A percentile compares a stretch with the other conserved stretches of the same genome.
These are phyloP conservation scores for Shiraia sp. DNA, from an alignment of 2,329 filamentous ascomycete species.

Conservation along the genomic window DNA sequence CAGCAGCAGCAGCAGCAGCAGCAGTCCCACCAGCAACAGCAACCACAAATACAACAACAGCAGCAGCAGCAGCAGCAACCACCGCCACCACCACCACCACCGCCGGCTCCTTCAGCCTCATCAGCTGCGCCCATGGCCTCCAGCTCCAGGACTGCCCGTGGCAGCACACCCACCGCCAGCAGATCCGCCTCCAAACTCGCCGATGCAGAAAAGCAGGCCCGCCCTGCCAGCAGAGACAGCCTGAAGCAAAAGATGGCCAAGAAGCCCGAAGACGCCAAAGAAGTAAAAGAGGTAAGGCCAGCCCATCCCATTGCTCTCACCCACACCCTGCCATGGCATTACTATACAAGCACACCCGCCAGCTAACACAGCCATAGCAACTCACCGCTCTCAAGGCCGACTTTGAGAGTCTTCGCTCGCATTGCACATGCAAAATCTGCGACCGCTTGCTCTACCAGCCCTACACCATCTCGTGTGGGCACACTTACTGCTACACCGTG, in stretches of 20 bases:
- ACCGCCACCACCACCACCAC: no score
- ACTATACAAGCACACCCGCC: no score
- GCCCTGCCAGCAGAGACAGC: conserved; percentile 45
- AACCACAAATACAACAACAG: no score
- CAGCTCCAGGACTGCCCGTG: conserved; percentile 27
- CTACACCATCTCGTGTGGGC: conserved; percentile 68
- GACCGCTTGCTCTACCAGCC: conserved; percentile 71
- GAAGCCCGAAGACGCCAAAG: conserved; percentile 40
- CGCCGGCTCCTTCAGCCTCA: no score
- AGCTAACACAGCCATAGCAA: conserved; percentile 41
- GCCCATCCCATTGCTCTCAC: no score
- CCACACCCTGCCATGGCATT: no score
- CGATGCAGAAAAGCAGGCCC: conserved; percentile 34
- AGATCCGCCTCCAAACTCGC: conserved; percentile 33
- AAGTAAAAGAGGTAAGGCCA: conserved; percentile 43
- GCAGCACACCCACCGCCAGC: conserved; percentile 31
- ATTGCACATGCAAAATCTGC: conserved; percentile 71
- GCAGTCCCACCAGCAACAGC: no score
- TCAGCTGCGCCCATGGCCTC: conserved; percentile 32
- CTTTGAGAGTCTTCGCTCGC: conserved; percentile 62
- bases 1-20: no score
- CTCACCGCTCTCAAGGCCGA: conserved; percentile 51
- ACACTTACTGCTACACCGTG: conserved; percentile 73
- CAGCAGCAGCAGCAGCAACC: no score
- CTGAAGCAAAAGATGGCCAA: conserved; percentile 44